Base-by-base conservation (phyloP, 352 stramenopile genomes). In the Peronospora farinosa region DNA sequence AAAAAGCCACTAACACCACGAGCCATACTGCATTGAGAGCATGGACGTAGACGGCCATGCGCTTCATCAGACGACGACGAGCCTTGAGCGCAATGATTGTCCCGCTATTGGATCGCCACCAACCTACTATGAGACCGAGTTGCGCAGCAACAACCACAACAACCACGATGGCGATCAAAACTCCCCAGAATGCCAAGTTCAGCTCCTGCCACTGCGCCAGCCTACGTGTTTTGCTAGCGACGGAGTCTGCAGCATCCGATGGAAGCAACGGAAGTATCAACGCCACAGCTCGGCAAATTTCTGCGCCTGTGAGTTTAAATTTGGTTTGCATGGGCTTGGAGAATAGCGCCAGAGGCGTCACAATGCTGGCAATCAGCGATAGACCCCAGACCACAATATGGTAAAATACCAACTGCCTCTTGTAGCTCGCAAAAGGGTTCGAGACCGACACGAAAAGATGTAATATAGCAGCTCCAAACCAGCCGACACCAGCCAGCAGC, bases 401-500 rank as follows among this genome's bases (percentile, higher is more conserved):
- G 23, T 82, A 88, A 8, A 71, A 47, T 36, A 72, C 59, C 13
- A 86, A 40, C 42, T 86, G 75, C 9, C 57, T 51, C 41, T 83
- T 83, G 67, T 86, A 85, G 59, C 75, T 84, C 4, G 74, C 72
- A 43, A 88, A 88, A 17, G 78, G 78, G 43, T 88, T 88, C 23
- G 78, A 84, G 0, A 88, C 57, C 3, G 78, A 85, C 15, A 86
- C 78, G 37, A 84, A 88, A 4, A 88, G 47, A 47, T 88, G 72
- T 12, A 85, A 47, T 62, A 88, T 86, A 6, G 74, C 75, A 12
- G 73, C 74, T 15, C 71, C 74, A 40, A 84, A 88, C 78, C 78
- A 88, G 3, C 73, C 73, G 21, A 86, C 68, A 13, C 73, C 76
- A 0, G 74, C 67, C 7, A 83, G 39, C 23, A 86, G 52, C 45